A percentile compares a stretch with the other conserved stretches of the same genome.
These are phyloP conservation scores for Hypoxylon sp. DNA, from an alignment of 2,329 filamentous ascomycete genomes.

Conservation along the genomic window DNA sequence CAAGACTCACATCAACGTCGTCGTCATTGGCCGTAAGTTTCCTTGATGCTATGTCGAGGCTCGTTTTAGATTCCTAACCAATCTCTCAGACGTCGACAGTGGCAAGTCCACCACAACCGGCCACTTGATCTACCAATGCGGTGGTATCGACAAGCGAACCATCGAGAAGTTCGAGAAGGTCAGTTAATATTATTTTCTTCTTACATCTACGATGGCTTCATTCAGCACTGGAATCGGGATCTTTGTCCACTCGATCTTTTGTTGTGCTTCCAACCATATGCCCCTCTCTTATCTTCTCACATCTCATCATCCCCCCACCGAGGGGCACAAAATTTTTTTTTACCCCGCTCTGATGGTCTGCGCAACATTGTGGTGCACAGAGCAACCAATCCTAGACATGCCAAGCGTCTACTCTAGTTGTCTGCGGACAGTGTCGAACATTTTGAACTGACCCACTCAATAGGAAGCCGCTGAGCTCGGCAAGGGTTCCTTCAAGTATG, in stretches of 20 bases:
- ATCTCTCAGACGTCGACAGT: conserved; percentile 53
- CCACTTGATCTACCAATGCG: conserved; percentile 99
- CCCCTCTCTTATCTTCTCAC: conserved; percentile 42
- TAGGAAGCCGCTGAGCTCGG: conserved; percentile 98
- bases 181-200: conserved; percentile 58
- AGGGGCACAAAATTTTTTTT: conserved; percentile 50
- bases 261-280: conserved; percentile 32
- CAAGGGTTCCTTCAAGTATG: conserved; percentile 99
- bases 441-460: conserved; percentile 51
- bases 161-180: conserved; percentile 99
- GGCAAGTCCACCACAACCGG: conserved; percentile 75
- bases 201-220: conserved; percentile 3
- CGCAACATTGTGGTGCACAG: conserved; percentile 39
- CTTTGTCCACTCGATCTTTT: conserved; percentile 43
- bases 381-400: conserved; percentile 39
- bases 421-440: background rate
- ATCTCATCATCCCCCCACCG: conserved; percentile 45
- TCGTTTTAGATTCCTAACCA: conserved; percentile 32
- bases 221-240: conserved; percentile 26
- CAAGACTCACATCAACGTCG: conserved; percentile 97
- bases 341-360: conserved; percentile 51
- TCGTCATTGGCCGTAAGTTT: conserved; percentile 81
- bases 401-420: conserved; percentile 25
- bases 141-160: conserved; percentile 99
- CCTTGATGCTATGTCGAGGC: conserved; percentile 5